These are phyloP conservation scores for Backusella westeae DNA, from an alignment of 192 early-diverging fungal genomes.

Conservation along the genomic window DNA sequence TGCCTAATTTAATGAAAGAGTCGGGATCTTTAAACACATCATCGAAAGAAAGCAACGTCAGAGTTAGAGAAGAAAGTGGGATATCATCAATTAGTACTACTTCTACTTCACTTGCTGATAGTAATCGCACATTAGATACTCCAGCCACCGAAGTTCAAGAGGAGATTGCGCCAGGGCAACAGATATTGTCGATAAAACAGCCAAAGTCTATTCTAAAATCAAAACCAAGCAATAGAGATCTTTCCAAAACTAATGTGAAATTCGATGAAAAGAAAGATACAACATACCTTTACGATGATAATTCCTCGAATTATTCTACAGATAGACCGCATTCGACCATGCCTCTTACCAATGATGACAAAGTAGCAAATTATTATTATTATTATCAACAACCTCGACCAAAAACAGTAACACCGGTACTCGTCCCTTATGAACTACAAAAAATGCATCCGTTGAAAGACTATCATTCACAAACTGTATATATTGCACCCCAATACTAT, in stretches of 20 bases:
- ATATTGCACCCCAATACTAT: background rate
- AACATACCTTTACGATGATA: background rate
- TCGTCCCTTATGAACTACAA: background rate
- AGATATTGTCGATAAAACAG: background rate
- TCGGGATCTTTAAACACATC: background rate
- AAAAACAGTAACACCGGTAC: background rate
- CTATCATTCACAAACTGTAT: background rate
- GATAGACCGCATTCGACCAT: background rate
- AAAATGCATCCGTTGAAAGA: background rate
- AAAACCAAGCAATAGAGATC: background rate
- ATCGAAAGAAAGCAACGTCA: background rate
- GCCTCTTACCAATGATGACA: background rate
- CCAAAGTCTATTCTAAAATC: background rate
- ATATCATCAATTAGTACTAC: constrained; percentile 1
- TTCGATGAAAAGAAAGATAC: background rate
- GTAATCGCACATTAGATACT: background rate
- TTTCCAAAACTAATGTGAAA: background rate
- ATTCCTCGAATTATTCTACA: background rate
- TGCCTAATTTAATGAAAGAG: background rate
- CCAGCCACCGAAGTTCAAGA: background rate
- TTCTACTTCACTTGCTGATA: background rate
- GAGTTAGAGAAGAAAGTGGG: background rate
- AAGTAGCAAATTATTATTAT: background rate
- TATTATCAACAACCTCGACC: background rate
- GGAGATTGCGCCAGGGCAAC: background rate